A percentile compares a stretch with the other conserved stretches of the same genome.
Evolutionary conservation across 805 yeast species (phyloP).

Genomic region (Saturnispora sanitii): DNA sequence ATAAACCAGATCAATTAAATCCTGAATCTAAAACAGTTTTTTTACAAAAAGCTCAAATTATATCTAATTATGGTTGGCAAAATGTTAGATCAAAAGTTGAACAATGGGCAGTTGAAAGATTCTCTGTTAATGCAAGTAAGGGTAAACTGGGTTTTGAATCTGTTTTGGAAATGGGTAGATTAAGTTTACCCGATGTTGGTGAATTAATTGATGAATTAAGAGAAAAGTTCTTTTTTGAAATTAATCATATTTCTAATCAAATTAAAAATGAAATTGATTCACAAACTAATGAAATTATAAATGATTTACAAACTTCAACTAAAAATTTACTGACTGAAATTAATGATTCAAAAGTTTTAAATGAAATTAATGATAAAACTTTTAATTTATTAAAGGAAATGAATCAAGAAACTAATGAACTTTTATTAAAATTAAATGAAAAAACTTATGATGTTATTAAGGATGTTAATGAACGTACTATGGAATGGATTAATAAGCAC

Average conservation of each 20-base stretch:
- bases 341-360: slow-evolving; percentile 14
- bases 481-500: background rate
- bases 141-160: slow-evolving; percentile 82
- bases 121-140: slow-evolving; percentile 73
- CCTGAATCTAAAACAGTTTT: slow-evolving; percentile 50
- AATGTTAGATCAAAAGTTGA: slow-evolving; percentile 74
- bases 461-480: slow-evolving; percentile 8
- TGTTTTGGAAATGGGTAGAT: slow-evolving; percentile 40
- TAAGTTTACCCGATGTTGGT: slow-evolving; percentile 15
- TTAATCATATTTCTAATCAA: slow-evolving; percentile 19
- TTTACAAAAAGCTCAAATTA: slow-evolving; percentile 76
- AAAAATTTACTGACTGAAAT: slow-evolving; percentile 14
- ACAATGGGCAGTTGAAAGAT: slow-evolving; percentile 86
- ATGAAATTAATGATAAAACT: slow-evolving; percentile 18
- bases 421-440: slow-evolving; percentile 6
- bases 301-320: slow-evolving; percentile 11
- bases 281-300: slow-evolving; percentile 21
- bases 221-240: slow-evolving; percentile 16
- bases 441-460: slow-evolving; percentile 7
- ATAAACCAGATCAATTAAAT: slow-evolving; percentile 54
- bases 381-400: slow-evolving; percentile 19
- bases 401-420: slow-evolving; percentile 12
- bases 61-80: slow-evolving; percentile 67
- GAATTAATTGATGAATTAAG: slow-evolving; percentile 15
- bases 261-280: slow-evolving; percentile 19